phyloP scores from a whole-genome alignment of 2,329 filamentous ascomycete species.

The Tolypocladium album region DNA sequence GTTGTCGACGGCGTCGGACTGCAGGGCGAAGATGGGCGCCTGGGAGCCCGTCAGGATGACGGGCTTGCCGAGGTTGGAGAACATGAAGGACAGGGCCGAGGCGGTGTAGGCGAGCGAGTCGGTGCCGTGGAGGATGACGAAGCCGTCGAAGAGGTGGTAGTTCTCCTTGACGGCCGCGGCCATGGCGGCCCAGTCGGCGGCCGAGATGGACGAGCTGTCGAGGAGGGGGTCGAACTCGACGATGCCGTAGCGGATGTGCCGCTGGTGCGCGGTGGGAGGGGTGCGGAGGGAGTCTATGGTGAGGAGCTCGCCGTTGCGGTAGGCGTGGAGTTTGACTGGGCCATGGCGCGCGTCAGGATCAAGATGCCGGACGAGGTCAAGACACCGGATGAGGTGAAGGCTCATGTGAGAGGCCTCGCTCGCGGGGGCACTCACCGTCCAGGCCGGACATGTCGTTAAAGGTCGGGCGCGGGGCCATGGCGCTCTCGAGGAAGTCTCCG shows the following conservation, averaged over 20 bases:
- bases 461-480: constrained; percentile 69
- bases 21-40: constrained; percentile 80
- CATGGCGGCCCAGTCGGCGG: constrained; percentile 77
- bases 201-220: constrained; percentile 84
- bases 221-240: constrained; percentile 77
- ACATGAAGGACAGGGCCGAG: constrained; percentile 87
- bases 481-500: constrained; percentile 68
- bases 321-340: constrained; percentile 37
- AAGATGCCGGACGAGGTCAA: constrained; percentile 1
- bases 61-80: constrained; percentile 81
- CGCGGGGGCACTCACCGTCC: constrained; percentile 1
- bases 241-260: constrained; percentile 73
- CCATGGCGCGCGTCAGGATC: neutral
- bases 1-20: constrained; percentile 87
- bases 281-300: constrained; percentile 63
- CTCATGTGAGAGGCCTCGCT: neutral
- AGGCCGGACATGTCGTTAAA: constrained; percentile 59
- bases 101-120: constrained; percentile 85
- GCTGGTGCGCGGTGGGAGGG: constrained; percentile 67
- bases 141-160: constrained; percentile 81
- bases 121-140: constrained; percentile 84
- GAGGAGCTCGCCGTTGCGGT: constrained; percentile 36
- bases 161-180: constrained; percentile 71
- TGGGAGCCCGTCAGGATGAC: constrained; percentile 78
- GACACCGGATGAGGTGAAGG: too few relatives aligned